A percentile compares a stretch with the other conserved stretches of the same genome.
Conservation (phyloP, 139 green algal species). For the Chlorella sp. region DNA sequence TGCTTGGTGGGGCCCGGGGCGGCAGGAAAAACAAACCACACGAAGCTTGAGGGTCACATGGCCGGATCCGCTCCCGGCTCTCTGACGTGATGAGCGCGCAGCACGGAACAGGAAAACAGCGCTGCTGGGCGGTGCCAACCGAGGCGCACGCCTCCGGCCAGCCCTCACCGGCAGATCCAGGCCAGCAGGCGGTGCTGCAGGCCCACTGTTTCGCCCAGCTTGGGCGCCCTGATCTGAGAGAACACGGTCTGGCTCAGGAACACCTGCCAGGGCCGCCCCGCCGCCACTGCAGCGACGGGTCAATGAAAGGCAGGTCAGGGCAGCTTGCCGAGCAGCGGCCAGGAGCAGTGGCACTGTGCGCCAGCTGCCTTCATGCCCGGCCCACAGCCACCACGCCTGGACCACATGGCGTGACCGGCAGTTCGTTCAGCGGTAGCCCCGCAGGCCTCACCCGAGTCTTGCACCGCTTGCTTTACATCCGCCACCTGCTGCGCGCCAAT, state of each 20-base stretch:
- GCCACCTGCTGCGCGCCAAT: conserved; percentile 32
- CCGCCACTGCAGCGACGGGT: conserved; percentile 10
- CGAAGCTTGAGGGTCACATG: neutral
- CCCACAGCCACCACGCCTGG: no score
- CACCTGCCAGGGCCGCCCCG: conserved; percentile 20
- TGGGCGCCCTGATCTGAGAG: conserved; percentile 26
- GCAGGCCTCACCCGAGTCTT: conserved; percentile 5
- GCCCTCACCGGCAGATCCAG: conserved; percentile 8
- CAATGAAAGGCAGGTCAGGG: no score
- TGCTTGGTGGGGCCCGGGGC: neutral
- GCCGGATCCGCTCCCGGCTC: no score
- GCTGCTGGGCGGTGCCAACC: no score
- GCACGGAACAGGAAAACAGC: no score
- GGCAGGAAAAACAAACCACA: neutral
- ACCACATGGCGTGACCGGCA: no score
- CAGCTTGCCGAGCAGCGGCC: neutral
- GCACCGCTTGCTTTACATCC: conserved; percentile 3
- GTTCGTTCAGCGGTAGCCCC: neutral
- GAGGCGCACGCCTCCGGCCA: no score
- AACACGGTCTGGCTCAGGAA: conserved; percentile 28
- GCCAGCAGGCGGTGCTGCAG: conserved; percentile 32
- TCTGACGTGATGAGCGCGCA: no score
- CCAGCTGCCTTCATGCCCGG: no score
- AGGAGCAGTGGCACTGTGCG: neutral
- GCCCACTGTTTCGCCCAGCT: conserved; percentile 17